Percentiles rank a stretch among this genome's conserved stretches.
Conservation (phyloP, 1,284 basidiomycete genomes). For the Earliella scabrosa region DNA sequence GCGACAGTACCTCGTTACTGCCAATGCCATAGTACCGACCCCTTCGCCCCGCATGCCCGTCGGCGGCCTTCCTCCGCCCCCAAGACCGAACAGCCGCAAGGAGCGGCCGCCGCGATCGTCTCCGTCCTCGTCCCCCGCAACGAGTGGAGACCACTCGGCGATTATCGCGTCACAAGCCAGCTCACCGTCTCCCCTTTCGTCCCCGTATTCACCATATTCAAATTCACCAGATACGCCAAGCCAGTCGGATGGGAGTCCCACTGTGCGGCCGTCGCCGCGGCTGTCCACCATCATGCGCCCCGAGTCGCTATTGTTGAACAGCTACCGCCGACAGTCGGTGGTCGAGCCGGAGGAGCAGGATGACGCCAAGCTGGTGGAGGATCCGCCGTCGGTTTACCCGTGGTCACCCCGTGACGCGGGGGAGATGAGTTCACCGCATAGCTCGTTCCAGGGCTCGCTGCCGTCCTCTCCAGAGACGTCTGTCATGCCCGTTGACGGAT, state of each 20-base stretch:
- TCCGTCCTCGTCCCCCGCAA: conserved; percentile 10
- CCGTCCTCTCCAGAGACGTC: conserved; percentile 20
- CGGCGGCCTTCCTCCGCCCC: conserved; percentile 25
- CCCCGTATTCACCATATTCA: conserved; percentile 17
- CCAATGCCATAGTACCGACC: not conserved
- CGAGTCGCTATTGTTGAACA: conserved; percentile 12
- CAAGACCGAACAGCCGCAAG: conserved; percentile 25
- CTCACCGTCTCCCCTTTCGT: conserved; percentile 24
- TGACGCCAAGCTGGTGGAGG: conserved; percentile 2
- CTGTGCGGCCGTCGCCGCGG: conserved; percentile 49
- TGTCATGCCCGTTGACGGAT: conserved; percentile 8
- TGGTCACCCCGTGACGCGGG: conserved; percentile 8
- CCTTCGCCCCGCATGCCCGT: not conserved
- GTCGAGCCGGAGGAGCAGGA: conserved; percentile 2
- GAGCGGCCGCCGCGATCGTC: conserved; percentile 10
- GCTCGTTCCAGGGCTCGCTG: conserved; percentile 8
- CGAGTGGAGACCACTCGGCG: conserved; percentile 11
- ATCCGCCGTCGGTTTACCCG: not conserved
- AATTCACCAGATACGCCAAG: conserved; percentile 14
- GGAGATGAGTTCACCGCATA: conserved; percentile 2
- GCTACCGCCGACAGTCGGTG: conserved; percentile 7
- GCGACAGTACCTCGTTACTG: too few species aligned
- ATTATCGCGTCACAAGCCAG: conserved; percentile 15
- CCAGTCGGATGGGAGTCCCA: conserved; percentile 41
- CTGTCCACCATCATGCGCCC: conserved; percentile 26